Evolutionary conservation across 2,329 filamentous ascomycete genomes (phyloP).

Genomic region (Torrubiella hemipterigena): DNA sequence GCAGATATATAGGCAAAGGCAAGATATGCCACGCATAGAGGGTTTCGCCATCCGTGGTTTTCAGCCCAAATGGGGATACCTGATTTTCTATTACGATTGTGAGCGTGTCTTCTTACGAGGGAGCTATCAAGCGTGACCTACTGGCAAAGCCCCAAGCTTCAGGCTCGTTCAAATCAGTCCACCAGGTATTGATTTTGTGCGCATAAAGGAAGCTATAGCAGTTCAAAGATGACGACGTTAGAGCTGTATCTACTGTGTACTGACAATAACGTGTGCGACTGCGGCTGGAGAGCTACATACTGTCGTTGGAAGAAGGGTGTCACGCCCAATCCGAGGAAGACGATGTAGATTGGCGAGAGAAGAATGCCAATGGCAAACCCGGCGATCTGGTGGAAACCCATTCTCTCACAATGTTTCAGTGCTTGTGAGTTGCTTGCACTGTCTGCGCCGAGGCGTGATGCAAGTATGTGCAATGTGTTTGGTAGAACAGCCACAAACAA

Average conservation of each 20-base stretch:
- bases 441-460: too few relatives aligned
- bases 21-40: slow-evolving; percentile 88
- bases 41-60: slow-evolving; percentile 61
- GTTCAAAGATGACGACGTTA: too few relatives aligned
- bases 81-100: slow-evolving; percentile 53
- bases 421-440: too few relatives aligned
- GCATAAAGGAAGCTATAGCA: slow-evolving; percentile 64
- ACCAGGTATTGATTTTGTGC: slow-evolving; percentile 66
- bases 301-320: slow-evolving; percentile 67
- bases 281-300: too few relatives aligned
- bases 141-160: slow-evolving; percentile 80
- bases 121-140: slow-evolving; percentile 21
- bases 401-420: too few relatives aligned
- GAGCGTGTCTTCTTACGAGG: background rate
- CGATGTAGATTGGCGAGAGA: too few relatives aligned
- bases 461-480: too few relatives aligned
- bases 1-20: slow-evolving; percentile 62
- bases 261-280: too few relatives aligned
- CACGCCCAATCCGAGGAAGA: slow-evolving; percentile 53
- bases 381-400: too few relatives aligned
- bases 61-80: slow-evolving; percentile 72
- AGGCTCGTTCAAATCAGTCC: slow-evolving; percentile 61
- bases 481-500: too few relatives aligned
- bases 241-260: too few relatives aligned
- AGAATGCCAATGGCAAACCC: too few relatives aligned